Evolutionary conservation across 2,329 filamentous ascomycete genomes (phyloP), one percentile per base, ranked within the genome.

Genomic region (Rhynchosporium agropyri): DNA sequence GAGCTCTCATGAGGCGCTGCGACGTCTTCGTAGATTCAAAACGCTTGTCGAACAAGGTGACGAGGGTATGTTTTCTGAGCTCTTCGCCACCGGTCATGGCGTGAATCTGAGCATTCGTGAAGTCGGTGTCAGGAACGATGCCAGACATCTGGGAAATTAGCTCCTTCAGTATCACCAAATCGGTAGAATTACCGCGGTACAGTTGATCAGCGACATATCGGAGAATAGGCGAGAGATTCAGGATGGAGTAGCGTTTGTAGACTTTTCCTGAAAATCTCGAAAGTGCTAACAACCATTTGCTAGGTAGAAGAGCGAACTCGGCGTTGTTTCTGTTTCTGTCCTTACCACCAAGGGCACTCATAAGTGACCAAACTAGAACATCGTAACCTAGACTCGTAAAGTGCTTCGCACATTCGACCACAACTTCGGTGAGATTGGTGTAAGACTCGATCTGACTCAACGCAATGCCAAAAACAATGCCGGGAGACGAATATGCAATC

Each of bases 341-440:
- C 67, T 86, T 85, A 57, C 84, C 84, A 60, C 85, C 85, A 12
- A 89, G 78, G 1, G 86, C 87, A 72, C 87, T 96, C 77, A 99
- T 86, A 50, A 99, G 80, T 26, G 92, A 91, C 92, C 94, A 99
- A 3, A 92, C 90, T 50, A 99, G 81, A 38, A 97, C 91, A 75
- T 99, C 95, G 74, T 97, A 97, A 0, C 91, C 94, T 43, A 99
- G 79, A 60, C 91, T 88, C 1, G 94, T 97, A 70, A 98, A 97
- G 74, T 97, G 97, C 71, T 91, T 89, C 45, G 91, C 92, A 72
- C 93, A 97, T 74, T 97, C 92, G 13, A 98, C 93, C 65, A 99
- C 91, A 4, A 92, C 91, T 65, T 97, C 91, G 62, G 97, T 97
- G 65, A 99, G 83, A 73, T 98, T 99, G 74, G 90, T 90, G 75